Base-by-base conservation (phyloP, 306 rosid species). In the Calophaca sinica region DNA sequence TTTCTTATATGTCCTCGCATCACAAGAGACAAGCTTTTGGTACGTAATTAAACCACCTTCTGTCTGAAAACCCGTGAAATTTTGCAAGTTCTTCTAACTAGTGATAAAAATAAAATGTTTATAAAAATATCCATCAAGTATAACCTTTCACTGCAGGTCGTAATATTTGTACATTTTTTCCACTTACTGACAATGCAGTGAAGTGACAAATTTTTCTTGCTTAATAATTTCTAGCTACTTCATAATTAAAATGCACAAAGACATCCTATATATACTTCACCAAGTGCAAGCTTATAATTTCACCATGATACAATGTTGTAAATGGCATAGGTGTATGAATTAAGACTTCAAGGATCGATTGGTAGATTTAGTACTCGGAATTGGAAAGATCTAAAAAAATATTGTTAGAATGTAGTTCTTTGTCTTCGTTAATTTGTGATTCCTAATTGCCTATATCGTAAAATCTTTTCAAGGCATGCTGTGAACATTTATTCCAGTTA, bases 21-120 rank as follows among this genome's bases (percentile, higher is more conserved):
- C 96, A 92, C 71, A 86, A 82, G 82, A 85, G 97, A 79, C 93
- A 92, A 82, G 91, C 97, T 70, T 92, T 89, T 44, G 97, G 97
- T 92, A 86, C 6, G 89, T 68, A 68, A 68, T 59, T 52, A 45
- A 14, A 71, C 55, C 45, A 42, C 32, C 48, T 29, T 28, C 44
- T 72, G 36, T 72, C 57, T 77, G 61, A 13, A 36, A 77, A 55
- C 28, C 26, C 9, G 26, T 75, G 38, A 68, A 20, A 20, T 36
- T 74, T 66, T 51, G 32, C 64, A 3, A 38, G 49, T 59, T 77
- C 42, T 74, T 60, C 13, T 70, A 42, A 36, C 10, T 15, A 31
- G 26, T 70, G 72, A 57, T 26, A 48, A 41, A 28, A 67, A 7
- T 48, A 52, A 51, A 59, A 48, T 36, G 13, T 57, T 55, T 33